Evolutionary conservation across 805 yeast genomes (phyloP).

Genomic region (Saccharomycopsis babjevae): DNA sequence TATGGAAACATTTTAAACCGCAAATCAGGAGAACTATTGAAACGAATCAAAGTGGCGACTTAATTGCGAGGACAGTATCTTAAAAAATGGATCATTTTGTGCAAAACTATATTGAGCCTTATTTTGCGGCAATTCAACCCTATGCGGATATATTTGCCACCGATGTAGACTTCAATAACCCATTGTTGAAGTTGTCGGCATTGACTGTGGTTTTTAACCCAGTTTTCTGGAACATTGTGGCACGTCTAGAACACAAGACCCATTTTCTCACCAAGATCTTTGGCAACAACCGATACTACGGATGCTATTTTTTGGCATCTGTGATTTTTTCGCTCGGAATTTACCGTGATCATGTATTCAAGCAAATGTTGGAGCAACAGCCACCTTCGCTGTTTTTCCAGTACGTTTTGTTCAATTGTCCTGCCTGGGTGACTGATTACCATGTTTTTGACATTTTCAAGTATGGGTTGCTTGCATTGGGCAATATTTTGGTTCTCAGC

Average conservation of each 20-base stretch:
- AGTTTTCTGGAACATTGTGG: constrained; percentile 88
- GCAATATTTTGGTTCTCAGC: constrained; percentile 69
- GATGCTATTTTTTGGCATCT: constrained; percentile 77
- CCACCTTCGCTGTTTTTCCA: constrained; percentile 49
- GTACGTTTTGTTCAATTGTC: constrained; percentile 16
- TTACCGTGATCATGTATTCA: constrained; percentile 65
- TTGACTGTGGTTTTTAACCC: constrained; percentile 63
- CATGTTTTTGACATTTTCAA: neutral
- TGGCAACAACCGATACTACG: constrained; percentile 51
- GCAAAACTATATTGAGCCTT: neutral
- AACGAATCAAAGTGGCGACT: no score
- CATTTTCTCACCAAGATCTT: constrained; percentile 66
- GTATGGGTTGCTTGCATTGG: constrained; percentile 36
- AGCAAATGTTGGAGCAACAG: constrained; percentile 62
- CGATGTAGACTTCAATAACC: constrained; percentile 22
- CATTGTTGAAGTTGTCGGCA: constrained; percentile 10
- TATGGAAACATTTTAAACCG: neutral
- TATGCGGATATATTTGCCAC: constrained; percentile 15
- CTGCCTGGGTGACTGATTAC: neutral
- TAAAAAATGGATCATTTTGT: neutral
- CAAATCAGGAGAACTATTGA: neutral
- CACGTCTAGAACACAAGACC: constrained; percentile 72
- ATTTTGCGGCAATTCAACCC: neutral
- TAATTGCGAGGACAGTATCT: no score
- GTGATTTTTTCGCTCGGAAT: constrained; percentile 83